phyloP scores from a whole-genome alignment of 2,329 filamentous ascomycete genomes.

The Exserohilum turcica region DNA sequence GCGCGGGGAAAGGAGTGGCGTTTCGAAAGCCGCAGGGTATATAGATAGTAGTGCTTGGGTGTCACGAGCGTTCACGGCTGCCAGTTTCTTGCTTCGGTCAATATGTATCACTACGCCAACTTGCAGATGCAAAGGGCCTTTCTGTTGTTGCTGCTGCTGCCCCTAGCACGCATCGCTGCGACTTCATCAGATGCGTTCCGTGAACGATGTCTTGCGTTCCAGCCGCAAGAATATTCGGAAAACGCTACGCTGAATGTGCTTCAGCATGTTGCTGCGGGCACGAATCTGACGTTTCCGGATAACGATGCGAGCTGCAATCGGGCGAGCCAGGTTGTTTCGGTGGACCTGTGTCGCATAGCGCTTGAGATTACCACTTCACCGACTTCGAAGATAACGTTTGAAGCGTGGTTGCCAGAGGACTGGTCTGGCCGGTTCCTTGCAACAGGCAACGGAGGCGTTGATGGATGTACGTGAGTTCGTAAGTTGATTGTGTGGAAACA shows the following conservation, averaged over 20 bases:
- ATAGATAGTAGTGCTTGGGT: too few species aligned
- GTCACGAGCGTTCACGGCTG: too few species aligned
- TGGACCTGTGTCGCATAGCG: conserved; percentile 51
- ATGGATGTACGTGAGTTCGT: conserved; percentile 47
- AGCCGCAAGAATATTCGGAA: conserved; percentile 19
- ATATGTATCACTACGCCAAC: too few species aligned
- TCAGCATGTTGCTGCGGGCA: conserved; percentile 45
- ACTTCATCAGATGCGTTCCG: conserved; percentile 11
- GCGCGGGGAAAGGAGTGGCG: too few species aligned
- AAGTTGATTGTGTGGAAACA: too few species aligned
- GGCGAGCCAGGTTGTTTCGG: conserved; percentile 43
- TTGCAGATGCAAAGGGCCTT: too few species aligned
- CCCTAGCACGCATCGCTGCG: not conserved
- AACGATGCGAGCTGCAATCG: conserved; percentile 46
- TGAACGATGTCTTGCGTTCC: conserved; percentile 27
- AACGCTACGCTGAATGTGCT: conserved; percentile 27
- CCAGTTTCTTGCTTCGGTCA: too few species aligned
- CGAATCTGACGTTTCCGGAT: conserved; percentile 47
- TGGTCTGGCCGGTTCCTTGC: conserved; percentile 50
- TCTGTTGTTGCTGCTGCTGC: not conserved
- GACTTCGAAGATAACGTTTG: conserved; percentile 49
- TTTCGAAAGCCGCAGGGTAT: too few species aligned
- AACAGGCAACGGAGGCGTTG: conserved; percentile 50
- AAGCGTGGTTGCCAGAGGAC: conserved; percentile 45
- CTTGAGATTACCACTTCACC: conserved; percentile 51